phyloP scores from a whole-genome alignment of 1,139 yeast species.

The Hansenula lynferdii region DNA sequence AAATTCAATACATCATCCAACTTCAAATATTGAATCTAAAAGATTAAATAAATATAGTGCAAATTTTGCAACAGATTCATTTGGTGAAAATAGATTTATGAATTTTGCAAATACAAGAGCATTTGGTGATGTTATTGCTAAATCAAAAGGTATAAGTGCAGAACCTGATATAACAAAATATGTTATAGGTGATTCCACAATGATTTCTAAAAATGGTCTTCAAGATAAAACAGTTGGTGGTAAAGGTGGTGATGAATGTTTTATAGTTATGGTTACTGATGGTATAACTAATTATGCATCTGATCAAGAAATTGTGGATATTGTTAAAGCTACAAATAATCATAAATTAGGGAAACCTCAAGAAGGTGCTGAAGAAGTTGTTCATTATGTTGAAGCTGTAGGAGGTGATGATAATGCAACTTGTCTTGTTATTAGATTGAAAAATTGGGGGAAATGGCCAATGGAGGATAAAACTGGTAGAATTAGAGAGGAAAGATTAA shows the following conservation, averaged over 20 bases:
- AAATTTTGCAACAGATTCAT: slow-evolving; percentile 79
- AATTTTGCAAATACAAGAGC: slow-evolving; percentile 88
- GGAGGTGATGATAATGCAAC: slow-evolving; percentile 97
- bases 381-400: slow-evolving; percentile 76
- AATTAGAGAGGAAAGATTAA: slow-evolving; percentile 68
- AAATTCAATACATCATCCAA: slow-evolving; percentile 83
- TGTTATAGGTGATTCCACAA: slow-evolving; percentile 50
- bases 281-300: slow-evolving; percentile 78
- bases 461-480: slow-evolving; percentile 76
- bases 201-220: slow-evolving; percentile 19
- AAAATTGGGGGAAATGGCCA: slow-evolving; percentile 97
- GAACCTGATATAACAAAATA: slow-evolving; percentile 84
- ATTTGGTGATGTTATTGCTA: slow-evolving; percentile 83
- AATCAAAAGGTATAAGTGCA: slow-evolving; percentile 80
- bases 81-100: slow-evolving; percentile 82
- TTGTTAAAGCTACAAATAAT: slow-evolving; percentile 72
- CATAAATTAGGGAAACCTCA: slow-evolving; percentile 76
- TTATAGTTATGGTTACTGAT: slow-evolving; percentile 73
- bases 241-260: slow-evolving; percentile 72
- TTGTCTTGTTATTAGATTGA: slow-evolving; percentile 70
- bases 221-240: slow-evolving; percentile 27
- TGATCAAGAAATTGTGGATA: slow-evolving; percentile 90
- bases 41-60: slow-evolving; percentile 70
- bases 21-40: slow-evolving; percentile 71
- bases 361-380: slow-evolving; percentile 77